Evolutionary conservation across 495 filamentous ascomycete species (phyloP).

Genomic region (Aspergillus taichungensis): DNA sequence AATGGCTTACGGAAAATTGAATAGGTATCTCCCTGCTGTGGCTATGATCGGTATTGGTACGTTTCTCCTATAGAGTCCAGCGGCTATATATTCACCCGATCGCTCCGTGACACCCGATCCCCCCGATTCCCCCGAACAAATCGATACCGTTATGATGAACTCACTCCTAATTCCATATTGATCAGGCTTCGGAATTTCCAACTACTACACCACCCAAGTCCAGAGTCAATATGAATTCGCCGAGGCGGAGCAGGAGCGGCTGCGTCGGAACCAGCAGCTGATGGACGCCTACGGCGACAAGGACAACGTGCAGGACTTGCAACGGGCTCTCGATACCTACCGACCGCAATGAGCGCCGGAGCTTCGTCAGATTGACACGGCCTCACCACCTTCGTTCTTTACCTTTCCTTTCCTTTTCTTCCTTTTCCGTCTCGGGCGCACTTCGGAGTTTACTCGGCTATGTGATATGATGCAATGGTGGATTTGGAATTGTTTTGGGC

Average conservation of each 20-base stretch:
- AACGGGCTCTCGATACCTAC: constrained; percentile 49
- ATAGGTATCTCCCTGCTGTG: constrained; percentile 27
- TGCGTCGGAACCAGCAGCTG: constrained; percentile 25
- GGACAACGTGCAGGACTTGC: constrained; percentile 45
- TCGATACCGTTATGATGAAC: not conserved
- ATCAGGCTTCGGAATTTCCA: constrained; percentile 25
- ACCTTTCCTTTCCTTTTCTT: too few relatives aligned
- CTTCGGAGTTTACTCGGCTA: too few relatives aligned
- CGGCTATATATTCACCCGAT: too few relatives aligned
- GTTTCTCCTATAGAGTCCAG: not conserved
- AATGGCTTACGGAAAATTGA: not conserved
- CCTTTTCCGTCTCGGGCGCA: too few relatives aligned
- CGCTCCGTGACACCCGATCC: not conserved
- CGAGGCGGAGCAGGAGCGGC: constrained; percentile 24
- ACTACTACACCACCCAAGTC: constrained; percentile 16
- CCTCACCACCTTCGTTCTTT: too few relatives aligned
- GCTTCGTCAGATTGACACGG: not conserved
- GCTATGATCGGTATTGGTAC: constrained; percentile 25
- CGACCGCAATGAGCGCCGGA: constrained; percentile 14
- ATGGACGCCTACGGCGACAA: constrained; percentile 55
- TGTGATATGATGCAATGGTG: too few relatives aligned
- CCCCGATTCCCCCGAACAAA: not conserved
- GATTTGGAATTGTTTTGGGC: too few relatives aligned
- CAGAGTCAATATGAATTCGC: constrained; percentile 4
- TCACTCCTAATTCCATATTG: too few relatives aligned